These are phyloP conservation scores for Orbilia quercus DNA, from an alignment of 2,329 filamentous ascomycete genomes.

Conservation along the genomic window DNA sequence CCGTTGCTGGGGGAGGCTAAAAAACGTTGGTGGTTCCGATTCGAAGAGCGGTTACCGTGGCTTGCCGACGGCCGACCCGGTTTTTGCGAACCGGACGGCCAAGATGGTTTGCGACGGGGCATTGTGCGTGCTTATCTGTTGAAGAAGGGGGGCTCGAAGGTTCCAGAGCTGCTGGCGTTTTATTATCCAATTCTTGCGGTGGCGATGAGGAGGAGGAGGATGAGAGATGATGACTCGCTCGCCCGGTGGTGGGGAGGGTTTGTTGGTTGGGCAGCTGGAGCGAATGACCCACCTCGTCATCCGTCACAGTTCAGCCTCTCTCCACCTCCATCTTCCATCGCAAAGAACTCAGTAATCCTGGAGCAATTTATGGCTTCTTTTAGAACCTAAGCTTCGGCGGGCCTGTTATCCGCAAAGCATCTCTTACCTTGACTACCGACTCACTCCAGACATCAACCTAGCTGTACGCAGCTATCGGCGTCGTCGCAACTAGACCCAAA, in stretches of 20 bases:
- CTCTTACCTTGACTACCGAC: not conserved
- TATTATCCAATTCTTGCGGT: not conserved
- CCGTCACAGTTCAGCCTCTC: conserved; percentile 37
- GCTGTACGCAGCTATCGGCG: too few relatives aligned
- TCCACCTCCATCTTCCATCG: not conserved
- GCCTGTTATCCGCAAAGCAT: not conserved
- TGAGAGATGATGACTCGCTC: conserved; percentile 1
- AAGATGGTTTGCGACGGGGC: conserved; percentile 37
- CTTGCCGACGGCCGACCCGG: not conserved
- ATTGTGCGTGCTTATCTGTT: conserved; percentile 1
- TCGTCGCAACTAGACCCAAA: too few relatives aligned
- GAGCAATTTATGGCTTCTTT: conserved; percentile 21
- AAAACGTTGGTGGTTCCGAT: not conserved
- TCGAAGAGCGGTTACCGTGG: conserved; percentile 9
- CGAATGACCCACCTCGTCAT: conserved; percentile 46
- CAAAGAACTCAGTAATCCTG: not conserved
- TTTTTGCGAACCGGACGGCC: conserved; percentile 20
- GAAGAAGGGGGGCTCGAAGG: not conserved
- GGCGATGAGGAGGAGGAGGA: conserved; percentile 4
- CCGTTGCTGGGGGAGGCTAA: conserved; percentile 13
- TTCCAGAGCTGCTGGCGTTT: not conserved
- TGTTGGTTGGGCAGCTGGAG: conserved; percentile 17
- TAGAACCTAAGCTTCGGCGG: conserved; percentile 7
- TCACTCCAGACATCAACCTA: not conserved
- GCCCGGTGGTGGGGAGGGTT: conserved; percentile 11